phyloP scores from a whole-genome alignment of 2,329 filamentous ascomycete genomes.

The Pseudogymnoascus sp. region DNA sequence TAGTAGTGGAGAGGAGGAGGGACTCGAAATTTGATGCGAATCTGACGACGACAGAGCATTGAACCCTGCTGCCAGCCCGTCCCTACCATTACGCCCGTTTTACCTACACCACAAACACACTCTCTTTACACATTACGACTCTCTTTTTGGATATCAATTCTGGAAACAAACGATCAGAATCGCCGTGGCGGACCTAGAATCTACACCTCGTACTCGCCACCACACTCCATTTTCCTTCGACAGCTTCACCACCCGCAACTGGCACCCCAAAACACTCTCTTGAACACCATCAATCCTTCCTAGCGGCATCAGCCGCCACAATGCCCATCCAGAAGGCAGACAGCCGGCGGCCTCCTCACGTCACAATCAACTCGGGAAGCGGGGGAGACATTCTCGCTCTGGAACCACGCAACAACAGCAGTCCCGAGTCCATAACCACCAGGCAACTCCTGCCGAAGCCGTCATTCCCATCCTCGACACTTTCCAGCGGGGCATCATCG shows the following conservation, averaged over 20 bases:
- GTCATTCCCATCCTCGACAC: constrained; percentile 12
- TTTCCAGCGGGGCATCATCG: constrained; percentile 1
- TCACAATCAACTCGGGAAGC: constrained; percentile 53
- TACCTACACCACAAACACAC: neutral
- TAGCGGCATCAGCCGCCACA: neutral
- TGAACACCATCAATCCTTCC: neutral
- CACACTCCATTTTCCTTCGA: neutral
- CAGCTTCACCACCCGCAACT: neutral
- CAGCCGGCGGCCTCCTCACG: constrained; percentile 41
- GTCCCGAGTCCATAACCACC: constrained; percentile 30
- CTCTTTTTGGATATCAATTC: constrained; percentile 4
- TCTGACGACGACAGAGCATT: neutral
- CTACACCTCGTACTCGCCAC: neutral
- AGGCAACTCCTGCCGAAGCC: constrained; percentile 24
- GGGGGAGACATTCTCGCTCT: constrained; percentile 37
- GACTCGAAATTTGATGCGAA: constrained; percentile 1
- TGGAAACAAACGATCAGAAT: neutral
- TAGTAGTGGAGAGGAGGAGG: constrained; percentile 2
- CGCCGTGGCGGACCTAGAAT: neutral
- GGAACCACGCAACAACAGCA: constrained; percentile 11
- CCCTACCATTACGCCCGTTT: neutral
- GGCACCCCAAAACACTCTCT: neutral
- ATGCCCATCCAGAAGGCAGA: neutral
- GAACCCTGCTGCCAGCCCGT: constrained; percentile 2
- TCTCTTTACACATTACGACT: neutral